Percentiles rank a stretch among this genome's conserved stretches.
These are phyloP conservation scores for Funneliformis geosporum DNA, from an alignment of 192 early-diverging fungal species.

Conservation along the genomic window DNA sequence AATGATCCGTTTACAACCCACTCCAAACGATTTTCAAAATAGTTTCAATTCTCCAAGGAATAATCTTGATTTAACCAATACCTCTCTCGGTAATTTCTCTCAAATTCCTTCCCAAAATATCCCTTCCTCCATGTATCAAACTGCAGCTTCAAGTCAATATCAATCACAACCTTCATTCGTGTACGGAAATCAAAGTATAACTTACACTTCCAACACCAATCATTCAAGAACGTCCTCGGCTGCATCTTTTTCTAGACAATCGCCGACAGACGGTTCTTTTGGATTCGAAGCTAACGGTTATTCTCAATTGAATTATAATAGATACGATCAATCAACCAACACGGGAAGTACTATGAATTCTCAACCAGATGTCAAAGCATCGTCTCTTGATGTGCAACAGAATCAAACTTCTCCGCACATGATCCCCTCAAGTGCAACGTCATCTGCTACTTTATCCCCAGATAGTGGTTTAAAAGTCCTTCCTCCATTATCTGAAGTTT, in stretches of 20 bases:
- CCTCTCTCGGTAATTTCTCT: slow-evolving; percentile 18
- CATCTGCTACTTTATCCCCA: slow-evolving; percentile 1
- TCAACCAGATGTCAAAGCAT: not conserved
- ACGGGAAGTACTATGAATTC: not conserved
- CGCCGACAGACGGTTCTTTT: slow-evolving; percentile 11
- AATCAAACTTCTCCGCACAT: slow-evolving; percentile 1
- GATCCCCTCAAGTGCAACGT: not conserved
- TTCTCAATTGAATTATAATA: slow-evolving; percentile 1
- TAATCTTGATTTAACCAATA: not conserved
- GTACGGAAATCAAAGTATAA: not conserved
- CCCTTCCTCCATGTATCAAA: slow-evolving; percentile 28
- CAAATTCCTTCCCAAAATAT: slow-evolving; percentile 18
- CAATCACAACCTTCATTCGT: slow-evolving; percentile 12
- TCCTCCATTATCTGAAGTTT: slow-evolving; percentile 29
- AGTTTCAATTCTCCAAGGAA: slow-evolving; percentile 11
- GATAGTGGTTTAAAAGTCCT: slow-evolving; percentile 12
- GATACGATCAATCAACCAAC: not conserved
- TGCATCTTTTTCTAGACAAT: slow-evolving; percentile 19
- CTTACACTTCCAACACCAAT: not conserved
- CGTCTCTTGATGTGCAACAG: not conserved
- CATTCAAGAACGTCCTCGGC: slow-evolving; percentile 19
- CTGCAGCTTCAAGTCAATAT: slow-evolving; percentile 1
- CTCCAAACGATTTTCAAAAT: slow-evolving; percentile 24
- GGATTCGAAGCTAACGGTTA: not conserved
- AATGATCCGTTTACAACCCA: slow-evolving; percentile 32